A percentile compares a stretch with the other conserved stretches of the same genome.
phyloP scores from a whole-genome alignment of 2,329 filamentous ascomycete genomes.

The Fusarium drepaniforme region DNA sequence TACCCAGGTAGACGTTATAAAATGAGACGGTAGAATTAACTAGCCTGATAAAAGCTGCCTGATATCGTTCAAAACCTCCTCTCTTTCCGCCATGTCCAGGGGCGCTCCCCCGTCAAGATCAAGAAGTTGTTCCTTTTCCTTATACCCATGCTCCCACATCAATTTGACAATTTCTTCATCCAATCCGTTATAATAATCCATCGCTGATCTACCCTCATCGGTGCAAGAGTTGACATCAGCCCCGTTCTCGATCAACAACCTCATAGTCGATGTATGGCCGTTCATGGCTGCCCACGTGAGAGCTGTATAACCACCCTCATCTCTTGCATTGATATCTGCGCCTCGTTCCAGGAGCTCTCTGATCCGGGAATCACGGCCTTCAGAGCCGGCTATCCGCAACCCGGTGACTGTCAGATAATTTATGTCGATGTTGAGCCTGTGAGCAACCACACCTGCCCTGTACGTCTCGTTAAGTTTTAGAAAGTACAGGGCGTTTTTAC shows the following conservation, averaged over 20 bases:
- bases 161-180: background rate
- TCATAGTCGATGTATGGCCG: background rate
- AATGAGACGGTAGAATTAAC: background rate
- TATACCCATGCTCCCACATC: background rate
- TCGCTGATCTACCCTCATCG: background rate
- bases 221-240: background rate
- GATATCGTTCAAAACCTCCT: background rate
- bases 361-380: background rate
- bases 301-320: background rate
- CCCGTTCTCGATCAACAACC: background rate
- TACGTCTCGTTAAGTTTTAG: background rate
- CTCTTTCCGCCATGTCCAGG: background rate
- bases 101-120: background rate
- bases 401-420: background rate
- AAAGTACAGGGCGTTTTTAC: background rate
- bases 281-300: background rate
- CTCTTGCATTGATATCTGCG: background rate
- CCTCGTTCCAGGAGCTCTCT: background rate
- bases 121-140: background rate
- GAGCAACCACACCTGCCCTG: background rate
- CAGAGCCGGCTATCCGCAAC: background rate
- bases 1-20: accelerated
- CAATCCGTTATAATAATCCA: background rate
- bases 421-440: background rate
- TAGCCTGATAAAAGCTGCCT: background rate